Evolutionary conservation across 1,284 basidiomycete species (phyloP).

Genomic region (Puccinia triticina): DNA sequence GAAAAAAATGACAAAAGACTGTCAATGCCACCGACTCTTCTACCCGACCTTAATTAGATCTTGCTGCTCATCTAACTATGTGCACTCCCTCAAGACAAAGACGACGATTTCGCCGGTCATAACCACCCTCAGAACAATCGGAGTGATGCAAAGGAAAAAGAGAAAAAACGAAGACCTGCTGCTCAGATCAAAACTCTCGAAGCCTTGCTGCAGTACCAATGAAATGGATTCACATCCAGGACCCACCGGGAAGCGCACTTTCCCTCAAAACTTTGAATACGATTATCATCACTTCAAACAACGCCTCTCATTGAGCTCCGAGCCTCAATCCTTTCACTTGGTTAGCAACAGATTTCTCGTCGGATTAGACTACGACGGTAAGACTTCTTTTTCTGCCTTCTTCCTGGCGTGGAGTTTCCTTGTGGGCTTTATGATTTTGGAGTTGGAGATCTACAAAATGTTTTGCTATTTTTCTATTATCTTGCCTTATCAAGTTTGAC

Average conservation of each 20-base stretch:
- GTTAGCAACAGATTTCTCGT: background rate
- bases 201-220: background rate
- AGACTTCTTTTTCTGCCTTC: background rate
- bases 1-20: slow-evolving; percentile 28
- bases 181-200: background rate
- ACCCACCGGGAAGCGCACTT: background rate
- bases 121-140: slow-evolving; percentile 10
- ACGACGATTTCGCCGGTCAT: slow-evolving; percentile 20
- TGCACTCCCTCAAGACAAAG: slow-evolving; percentile 14
- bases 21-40: slow-evolving; percentile 29
- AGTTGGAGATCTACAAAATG: too few relatives aligned
- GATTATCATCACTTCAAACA: slow-evolving; percentile 14
- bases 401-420: too few relatives aligned
- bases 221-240: background rate
- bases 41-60: slow-evolving; percentile 32
- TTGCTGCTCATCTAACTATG: slow-evolving; percentile 19
- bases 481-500: too few relatives aligned
- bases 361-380: background rate
- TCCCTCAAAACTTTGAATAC: background rate
- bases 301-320: background rate
- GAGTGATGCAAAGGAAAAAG: slow-evolving; percentile 13
- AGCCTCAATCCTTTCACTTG: background rate
- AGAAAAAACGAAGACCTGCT: slow-evolving; percentile 1
- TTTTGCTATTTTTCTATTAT: too few relatives aligned
- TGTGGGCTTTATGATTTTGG: too few relatives aligned